Percentiles rank a stretch among this genome's conserved stretches.
phyloP scores from a whole-genome alignment of 2,329 filamentous ascomycete genomes.

The Fusarium ambrosium region DNA sequence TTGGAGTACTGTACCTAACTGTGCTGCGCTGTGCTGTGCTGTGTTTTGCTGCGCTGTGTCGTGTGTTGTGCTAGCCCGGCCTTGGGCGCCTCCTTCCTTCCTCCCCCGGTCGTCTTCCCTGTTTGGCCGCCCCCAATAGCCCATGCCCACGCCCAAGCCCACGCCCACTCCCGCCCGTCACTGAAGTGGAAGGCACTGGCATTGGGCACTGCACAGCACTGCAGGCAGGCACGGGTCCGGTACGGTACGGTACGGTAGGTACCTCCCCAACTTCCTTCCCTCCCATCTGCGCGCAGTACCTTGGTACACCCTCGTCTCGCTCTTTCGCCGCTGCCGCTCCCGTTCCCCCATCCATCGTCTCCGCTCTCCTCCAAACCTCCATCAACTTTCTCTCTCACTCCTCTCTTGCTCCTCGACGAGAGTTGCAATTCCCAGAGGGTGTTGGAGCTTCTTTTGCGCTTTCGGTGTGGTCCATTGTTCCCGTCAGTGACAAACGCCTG shows the following conservation, averaged over 20 bases:
- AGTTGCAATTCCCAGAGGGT: conserved; percentile 47
- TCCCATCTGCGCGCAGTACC: conserved; percentile 32
- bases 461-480: conserved; percentile 40
- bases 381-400: conserved; percentile 50
- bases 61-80: conserved; percentile 31
- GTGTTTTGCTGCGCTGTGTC: conserved; percentile 22
- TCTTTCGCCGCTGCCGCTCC: conserved; percentile 46
- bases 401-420: conserved; percentile 46
- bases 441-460: conserved; percentile 38
- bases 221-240: conserved; percentile 13
- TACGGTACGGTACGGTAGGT: conserved; percentile 1
- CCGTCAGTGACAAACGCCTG: conserved; percentile 30
- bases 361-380: conserved; percentile 46
- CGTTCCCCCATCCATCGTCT: conserved; percentile 52
- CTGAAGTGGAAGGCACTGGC: conserved; percentile 26
- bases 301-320: conserved; percentile 47
- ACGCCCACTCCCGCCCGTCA: conserved; percentile 44
- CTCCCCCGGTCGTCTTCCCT: conserved; percentile 44
- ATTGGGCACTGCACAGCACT: not conserved
- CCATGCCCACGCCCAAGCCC: conserved; percentile 17
- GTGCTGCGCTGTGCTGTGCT: not conserved
- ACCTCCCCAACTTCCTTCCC: conserved; percentile 30
- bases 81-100: conserved; percentile 28
- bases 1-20: conserved; percentile 16
- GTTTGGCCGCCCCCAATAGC: conserved; percentile 42